Evolutionary conservation across 2,329 filamentous ascomycete species (phyloP), one percentile per base, ranked within the genome.

Genomic region (Pleurostoma richardsiae): DNA sequence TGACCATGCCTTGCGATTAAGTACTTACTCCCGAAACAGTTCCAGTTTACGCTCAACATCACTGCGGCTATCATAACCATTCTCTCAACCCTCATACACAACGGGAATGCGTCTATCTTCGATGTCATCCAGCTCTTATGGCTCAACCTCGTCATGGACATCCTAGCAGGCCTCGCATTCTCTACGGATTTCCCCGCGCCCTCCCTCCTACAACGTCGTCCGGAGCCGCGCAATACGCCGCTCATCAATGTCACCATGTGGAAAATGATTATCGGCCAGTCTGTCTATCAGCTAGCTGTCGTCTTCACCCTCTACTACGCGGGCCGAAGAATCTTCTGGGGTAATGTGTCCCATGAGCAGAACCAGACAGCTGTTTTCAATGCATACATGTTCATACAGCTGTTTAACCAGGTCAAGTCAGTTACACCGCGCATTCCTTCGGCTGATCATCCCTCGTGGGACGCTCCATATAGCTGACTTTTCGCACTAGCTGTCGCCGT

Each of bases 301-400:
- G 50, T 84, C 0, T 79, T 89, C 50, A 74, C 83, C 46, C 73
- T 90, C 43, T 79, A 81, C 51, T 79, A 79, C 52, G 74, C 74
- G 2, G 77, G 79, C 36, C 66, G 72, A 48, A 76, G 74, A 49
- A 73, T 80, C 48, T 65, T 80, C 27, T 40, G 33, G 33, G 30
- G 46, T 8, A 48, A 51, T 4, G 41, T 30, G 29, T 46, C 38
- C 8, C 8, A 42, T 2, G 41, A 41, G 39, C 66, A 79, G 46
- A 66, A 86, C 44, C 66, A 80, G 47, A 89, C 87, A 1, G 72
- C 92, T 8, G 83, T 92, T 4, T 91, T 92, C 73, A 94, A 92
- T 66, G 87, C 85, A 0, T 92, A 91, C 55, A 86, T 91, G 40
- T 91, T 87, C 86, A 90, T 92, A 85, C 88, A 92, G 54, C 88